These are phyloP conservation scores for Boehmeria nivea DNA, from an alignment of 306 rosid genomes.

Conservation along the genomic window DNA sequence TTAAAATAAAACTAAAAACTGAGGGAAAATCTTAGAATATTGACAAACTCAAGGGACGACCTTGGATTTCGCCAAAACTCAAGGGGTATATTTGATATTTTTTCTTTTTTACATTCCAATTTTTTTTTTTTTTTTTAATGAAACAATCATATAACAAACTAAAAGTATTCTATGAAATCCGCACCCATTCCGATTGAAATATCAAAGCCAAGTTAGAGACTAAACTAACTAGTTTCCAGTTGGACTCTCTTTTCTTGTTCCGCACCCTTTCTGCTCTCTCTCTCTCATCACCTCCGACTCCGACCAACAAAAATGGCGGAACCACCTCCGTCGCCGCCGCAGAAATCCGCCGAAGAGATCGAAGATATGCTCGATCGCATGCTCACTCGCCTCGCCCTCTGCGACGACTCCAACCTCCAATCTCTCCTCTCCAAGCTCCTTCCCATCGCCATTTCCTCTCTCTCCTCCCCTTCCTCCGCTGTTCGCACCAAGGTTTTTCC, in stretches of 20 bases:
- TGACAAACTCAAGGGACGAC: too few species aligned
- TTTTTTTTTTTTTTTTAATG: too few species aligned
- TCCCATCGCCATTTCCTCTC: conserved; percentile 73
- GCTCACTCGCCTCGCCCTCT: conserved; percentile 85
- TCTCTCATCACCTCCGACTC: background rate
- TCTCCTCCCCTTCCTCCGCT: conserved; percentile 50
- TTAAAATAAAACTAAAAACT: too few species aligned
- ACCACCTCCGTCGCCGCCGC: conserved; percentile 36
- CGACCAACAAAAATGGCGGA: conserved; percentile 56
- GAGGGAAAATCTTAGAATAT: too few species aligned
- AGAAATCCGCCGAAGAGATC: conserved; percentile 53
- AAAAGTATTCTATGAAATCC: too few species aligned
- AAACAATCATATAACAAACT: too few species aligned
- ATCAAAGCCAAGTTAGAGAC: too few species aligned
- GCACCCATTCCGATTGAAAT: too few species aligned
- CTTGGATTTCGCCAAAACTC: too few species aligned
- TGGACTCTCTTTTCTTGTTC: background rate
- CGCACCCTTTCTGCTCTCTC: background rate
- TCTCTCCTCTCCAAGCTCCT: conserved; percentile 74
- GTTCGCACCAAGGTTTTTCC: conserved; percentile 74
- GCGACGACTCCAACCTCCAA: conserved; percentile 85
- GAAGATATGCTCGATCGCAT: conserved; percentile 85
- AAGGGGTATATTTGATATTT: too few species aligned
- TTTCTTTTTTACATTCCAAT: too few species aligned
- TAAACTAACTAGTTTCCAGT: too few species aligned